Base-by-base conservation (phyloP, 371 early-diverging fungal species). In the Syncephalis fuscata region DNA sequence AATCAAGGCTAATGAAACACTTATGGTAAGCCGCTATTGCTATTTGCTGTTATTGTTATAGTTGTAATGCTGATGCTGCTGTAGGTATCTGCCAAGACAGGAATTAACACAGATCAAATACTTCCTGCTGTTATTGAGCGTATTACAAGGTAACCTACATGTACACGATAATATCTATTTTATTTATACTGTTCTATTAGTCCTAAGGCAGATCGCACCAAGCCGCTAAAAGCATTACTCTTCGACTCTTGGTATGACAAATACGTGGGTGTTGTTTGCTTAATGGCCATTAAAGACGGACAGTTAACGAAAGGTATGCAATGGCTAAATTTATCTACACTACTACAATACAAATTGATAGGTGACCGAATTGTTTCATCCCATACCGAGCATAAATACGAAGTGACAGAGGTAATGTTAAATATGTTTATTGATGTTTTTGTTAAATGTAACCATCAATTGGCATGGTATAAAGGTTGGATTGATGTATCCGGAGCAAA, bases 181-280 rank as follows among this genome's bases (percentile, higher is more conserved):
- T 22, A 14, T 48, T 26, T 23, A 48, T 50, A 9, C 21, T 45
- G 27, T 15, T 27, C 2, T 45, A 22, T 14, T 54, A 75, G 72
- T 17, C 79, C 86, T 46, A 44, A 48, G 9, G 88, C 79, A 14
- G 65, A 73, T 44, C 55, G 62, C 8, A 60, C 61, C 0, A 73
- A 65, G 41, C 83, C 88, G 3, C 77, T 95, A 54, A 73, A 80
- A 51, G 85, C 82, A 0, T 66, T 95, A 8, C 61, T 97, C 23
- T 95, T 97, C 55, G 98, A 97, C 60, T 85, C 84, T 10, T 96
- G 96, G 96, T 92, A 92, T 61, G 94, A 96, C 59, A 72, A 73
- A 23, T 97, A 93, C 61, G 78, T 84, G 0, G 98, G 98, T 16
- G 96, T 94, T 10, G 78, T 97, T 3, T 94, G 91, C 58, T 66